Evolutionary conservation across 1,284 basidiomycete species (phyloP).

Genomic region (Austropuccinia psidii): DNA sequence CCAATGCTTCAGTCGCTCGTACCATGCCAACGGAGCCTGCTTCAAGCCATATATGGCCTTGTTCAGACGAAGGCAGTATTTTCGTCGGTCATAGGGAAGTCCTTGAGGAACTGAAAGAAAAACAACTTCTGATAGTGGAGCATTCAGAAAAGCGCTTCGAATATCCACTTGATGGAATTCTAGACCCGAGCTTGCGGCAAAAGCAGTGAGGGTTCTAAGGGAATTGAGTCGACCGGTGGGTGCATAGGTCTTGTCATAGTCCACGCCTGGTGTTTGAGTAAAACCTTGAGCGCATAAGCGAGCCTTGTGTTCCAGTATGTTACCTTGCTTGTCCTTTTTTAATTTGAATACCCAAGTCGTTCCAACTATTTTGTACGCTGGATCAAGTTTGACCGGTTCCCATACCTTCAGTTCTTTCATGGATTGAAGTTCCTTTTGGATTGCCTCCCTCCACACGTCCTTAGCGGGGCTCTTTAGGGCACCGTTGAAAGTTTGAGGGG

Average conservation of each 20-base stretch:
- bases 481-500: no score
- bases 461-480: no score
- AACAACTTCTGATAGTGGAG: neutral
- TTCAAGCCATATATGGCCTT: conserved; percentile 1
- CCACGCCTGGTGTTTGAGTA: neutral
- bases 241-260: neutral
- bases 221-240: neutral
- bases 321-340: neutral
- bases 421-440: neutral
- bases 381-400: neutral
- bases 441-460: neutral
- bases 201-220: neutral
- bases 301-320: neutral
- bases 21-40: neutral
- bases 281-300: neutral
- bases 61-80: neutral
- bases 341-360: conserved; percentile 1
- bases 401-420: neutral
- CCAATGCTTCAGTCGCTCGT: neutral
- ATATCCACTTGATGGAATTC: neutral
- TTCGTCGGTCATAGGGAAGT: no score
- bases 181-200: neutral
- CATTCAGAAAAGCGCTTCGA: neutral
- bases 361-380: neutral
- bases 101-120: neutral